These are phyloP conservation scores for Cymodocea nodosa DNA, from an alignment of 116 monocot genomes.

Conservation along the genomic window DNA sequence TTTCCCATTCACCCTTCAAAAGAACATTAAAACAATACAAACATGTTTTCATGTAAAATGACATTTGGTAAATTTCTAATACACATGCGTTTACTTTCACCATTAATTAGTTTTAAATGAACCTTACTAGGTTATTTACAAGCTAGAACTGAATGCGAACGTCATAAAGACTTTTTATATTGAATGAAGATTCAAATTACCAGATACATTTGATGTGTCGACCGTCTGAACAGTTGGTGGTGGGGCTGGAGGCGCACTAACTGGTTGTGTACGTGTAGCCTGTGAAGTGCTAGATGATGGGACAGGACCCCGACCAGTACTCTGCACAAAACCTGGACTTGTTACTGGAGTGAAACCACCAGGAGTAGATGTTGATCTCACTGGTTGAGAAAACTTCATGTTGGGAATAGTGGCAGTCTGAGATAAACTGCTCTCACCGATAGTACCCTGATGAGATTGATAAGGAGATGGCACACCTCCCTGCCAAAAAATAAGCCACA, in stretches of 20 bases:
- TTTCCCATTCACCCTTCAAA: too few species aligned
- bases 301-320: slow-evolving; percentile 29
- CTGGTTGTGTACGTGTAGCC: slow-evolving; percentile 24
- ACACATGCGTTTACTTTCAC: too few species aligned
- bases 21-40: too few species aligned
- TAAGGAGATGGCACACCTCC: slow-evolving; percentile 30
- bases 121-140: too few species aligned
- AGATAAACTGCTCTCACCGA: slow-evolving; percentile 19
- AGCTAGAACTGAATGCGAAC: background rate
- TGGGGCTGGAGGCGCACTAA: slow-evolving; percentile 37
- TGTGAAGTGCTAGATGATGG: slow-evolving; percentile 73
- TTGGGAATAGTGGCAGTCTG: slow-evolving; percentile 26
- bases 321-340: slow-evolving; percentile 40
- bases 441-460: slow-evolving; percentile 21
- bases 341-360: slow-evolving; percentile 44
- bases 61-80: too few species aligned
- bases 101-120: too few species aligned
- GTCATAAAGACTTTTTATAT: background rate
- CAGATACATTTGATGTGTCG: slow-evolving; percentile 91
- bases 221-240: slow-evolving; percentile 87
- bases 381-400: slow-evolving; percentile 32
- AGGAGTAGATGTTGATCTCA: slow-evolving; percentile 19
- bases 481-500: slow-evolving; percentile 25
- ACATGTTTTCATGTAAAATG: too few species aligned
- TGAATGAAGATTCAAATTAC: slow-evolving; percentile 22